Conservation (phyloP, 2,329 filamentous ascomycete genomes). For the Lachnellula cervina region DNA sequence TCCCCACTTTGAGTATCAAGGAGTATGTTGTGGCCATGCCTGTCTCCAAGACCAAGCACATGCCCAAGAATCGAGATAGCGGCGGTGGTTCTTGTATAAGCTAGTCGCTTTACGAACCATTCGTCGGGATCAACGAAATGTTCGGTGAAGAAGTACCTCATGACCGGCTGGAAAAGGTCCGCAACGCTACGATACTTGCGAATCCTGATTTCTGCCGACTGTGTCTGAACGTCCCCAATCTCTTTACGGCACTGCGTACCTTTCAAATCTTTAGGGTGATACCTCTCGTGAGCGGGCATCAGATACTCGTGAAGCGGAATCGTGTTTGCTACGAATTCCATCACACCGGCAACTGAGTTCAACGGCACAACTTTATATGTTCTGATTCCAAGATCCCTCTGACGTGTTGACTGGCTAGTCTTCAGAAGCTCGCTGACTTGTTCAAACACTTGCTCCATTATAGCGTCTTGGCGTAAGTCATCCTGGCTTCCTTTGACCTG, state of each 20-base stretch:
- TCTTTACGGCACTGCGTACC: slow-evolving; percentile 70
- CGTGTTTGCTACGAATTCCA: slow-evolving; percentile 95
- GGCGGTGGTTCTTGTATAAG: slow-evolving; percentile 89
- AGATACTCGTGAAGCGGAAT: slow-evolving; percentile 88
- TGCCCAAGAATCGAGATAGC: slow-evolving; percentile 94
- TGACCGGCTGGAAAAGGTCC: slow-evolving; percentile 82
- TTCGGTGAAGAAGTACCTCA: slow-evolving; percentile 97
- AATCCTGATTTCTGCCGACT: slow-evolving; percentile 65
- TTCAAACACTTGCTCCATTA: slow-evolving; percentile 98
- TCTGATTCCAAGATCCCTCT: slow-evolving; percentile 82
- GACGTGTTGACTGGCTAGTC: slow-evolving; percentile 79
- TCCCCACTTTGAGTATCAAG: slow-evolving; percentile 86
- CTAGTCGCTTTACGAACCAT: slow-evolving; percentile 85
- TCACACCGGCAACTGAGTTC: slow-evolving; percentile 78
- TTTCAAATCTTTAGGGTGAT: slow-evolving; percentile 80
- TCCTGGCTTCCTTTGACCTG: slow-evolving; percentile 91
- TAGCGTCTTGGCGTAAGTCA: slow-evolving; percentile 93
- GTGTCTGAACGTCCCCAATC: slow-evolving; percentile 68
- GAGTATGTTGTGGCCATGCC: slow-evolving; percentile 95
- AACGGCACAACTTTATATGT: slow-evolving; percentile 97
- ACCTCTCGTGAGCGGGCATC: slow-evolving; percentile 81
- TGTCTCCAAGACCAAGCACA: slow-evolving; percentile 85
- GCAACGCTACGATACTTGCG: slow-evolving; percentile 72
- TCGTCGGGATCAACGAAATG: slow-evolving; percentile 89
- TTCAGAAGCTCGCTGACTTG: slow-evolving; percentile 88